These are phyloP conservation scores for Phyllosticta citriasiana DNA, from an alignment of 2,329 filamentous ascomycete species.

Conservation along the genomic window DNA sequence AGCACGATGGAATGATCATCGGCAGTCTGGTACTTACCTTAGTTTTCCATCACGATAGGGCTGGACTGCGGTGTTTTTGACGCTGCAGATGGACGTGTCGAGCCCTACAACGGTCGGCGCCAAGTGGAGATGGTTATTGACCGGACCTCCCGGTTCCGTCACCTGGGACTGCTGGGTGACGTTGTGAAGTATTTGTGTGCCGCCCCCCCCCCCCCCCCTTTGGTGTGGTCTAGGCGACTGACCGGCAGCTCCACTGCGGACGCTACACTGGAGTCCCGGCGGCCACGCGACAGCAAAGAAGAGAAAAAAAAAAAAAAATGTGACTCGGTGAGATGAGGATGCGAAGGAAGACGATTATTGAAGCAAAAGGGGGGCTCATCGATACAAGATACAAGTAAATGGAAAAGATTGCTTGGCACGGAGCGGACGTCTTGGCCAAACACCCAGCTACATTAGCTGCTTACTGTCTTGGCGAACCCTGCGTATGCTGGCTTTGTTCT, in stretches of 20 bases:
- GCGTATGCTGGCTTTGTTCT: background rate
- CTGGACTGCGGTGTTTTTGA: no score
- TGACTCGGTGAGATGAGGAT: background rate
- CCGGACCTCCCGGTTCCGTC: no score
- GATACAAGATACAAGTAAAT: background rate
- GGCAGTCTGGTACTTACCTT: no score
- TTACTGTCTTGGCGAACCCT: background rate
- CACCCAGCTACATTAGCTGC: no score
- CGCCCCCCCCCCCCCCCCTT: background rate
- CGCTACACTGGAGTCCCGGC: background rate
- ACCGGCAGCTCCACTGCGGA: background rate
- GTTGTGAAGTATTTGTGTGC: background rate
- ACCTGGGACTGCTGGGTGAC: background rate
- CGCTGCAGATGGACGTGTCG: no score
- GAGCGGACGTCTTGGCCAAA: background rate
- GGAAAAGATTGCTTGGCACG: background rate
- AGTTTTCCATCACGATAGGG: no score
- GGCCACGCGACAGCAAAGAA: background rate
- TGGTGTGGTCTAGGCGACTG: background rate
- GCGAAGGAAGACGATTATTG: background rate
- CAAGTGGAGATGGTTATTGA: no score
- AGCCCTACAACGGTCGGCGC: no score
- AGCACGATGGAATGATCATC: no score
- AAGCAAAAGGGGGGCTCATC: background rate
- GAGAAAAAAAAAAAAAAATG: background rate